Evolutionary conservation across 257 asterid genomes (phyloP).

Genomic region (Solanum pimpinellifolium): DNA sequence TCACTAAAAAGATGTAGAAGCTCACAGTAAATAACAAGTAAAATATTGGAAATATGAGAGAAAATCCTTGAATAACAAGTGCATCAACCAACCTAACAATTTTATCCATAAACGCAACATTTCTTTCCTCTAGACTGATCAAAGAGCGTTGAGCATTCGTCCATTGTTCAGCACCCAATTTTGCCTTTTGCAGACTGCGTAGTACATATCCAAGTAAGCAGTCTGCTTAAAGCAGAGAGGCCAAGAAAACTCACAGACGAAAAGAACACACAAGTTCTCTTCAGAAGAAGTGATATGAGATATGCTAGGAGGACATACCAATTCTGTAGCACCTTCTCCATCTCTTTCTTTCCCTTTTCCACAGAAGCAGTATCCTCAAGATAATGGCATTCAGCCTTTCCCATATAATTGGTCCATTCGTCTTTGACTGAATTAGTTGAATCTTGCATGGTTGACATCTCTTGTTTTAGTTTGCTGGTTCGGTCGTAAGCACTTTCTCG

Average conservation of each 20-base stretch:
- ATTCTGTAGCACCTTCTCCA: slow-evolving; percentile 55
- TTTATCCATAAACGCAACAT: slow-evolving; percentile 60
- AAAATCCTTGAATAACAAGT: neutral
- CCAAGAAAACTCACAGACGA: neutral
- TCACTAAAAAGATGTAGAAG: slow-evolving; percentile 32
- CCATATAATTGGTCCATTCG: slow-evolving; percentile 57
- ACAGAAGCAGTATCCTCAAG: slow-evolving; percentile 65
- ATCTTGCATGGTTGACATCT: slow-evolving; percentile 82
- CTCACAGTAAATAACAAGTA: neutral
- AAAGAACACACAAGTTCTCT: neutral
- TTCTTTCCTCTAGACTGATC: slow-evolving; percentile 56
- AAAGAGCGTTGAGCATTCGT: slow-evolving; percentile 64
- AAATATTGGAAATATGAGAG: neutral
- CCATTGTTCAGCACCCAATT: slow-evolving; percentile 86
- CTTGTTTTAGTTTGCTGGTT: slow-evolving; percentile 65
- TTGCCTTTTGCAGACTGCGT: slow-evolving; percentile 77
- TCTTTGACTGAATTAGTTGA: slow-evolving; percentile 53
- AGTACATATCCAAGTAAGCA: neutral
- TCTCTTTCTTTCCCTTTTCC: slow-evolving; percentile 55
- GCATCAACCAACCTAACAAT: slow-evolving; percentile 50
- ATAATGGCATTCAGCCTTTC: slow-evolving; percentile 56
- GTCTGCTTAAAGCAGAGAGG: neutral
- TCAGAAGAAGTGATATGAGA: neutral
- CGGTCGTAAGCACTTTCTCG: slow-evolving; percentile 72
- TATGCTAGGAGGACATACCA: slow-evolving; percentile 37